These are phyloP conservation scores for Neofusicoccum sp. DNA, from an alignment of 2,329 filamentous ascomycete species.

Conservation along the genomic window DNA sequence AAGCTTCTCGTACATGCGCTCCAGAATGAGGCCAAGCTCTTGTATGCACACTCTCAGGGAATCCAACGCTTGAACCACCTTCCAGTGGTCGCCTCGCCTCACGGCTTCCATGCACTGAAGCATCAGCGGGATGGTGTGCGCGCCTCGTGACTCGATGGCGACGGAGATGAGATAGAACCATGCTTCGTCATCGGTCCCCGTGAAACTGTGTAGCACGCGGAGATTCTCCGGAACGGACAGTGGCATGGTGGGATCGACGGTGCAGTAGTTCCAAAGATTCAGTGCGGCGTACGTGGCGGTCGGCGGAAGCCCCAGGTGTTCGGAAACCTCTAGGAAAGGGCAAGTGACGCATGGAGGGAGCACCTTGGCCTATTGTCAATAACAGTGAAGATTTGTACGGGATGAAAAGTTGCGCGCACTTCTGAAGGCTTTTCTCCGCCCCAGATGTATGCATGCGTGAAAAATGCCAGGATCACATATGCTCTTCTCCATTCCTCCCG, in stretches of 20 bases:
- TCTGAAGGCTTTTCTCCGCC: constrained; percentile 67
- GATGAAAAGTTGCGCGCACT: constrained; percentile 43
- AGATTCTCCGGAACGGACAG: constrained; percentile 32
- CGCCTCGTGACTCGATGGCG: constrained; percentile 53
- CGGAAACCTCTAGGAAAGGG: constrained; percentile 29
- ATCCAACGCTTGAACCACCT: constrained; percentile 26
- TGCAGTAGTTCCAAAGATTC: constrained; percentile 35
- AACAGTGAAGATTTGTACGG: neutral
- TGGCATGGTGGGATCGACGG: constrained; percentile 21
- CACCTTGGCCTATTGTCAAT: constrained; percentile 21
- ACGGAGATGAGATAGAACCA: constrained; percentile 54
- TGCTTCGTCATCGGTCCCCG: constrained; percentile 35
- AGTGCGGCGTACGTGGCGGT: constrained; percentile 35
- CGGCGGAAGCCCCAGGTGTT: constrained; percentile 34
- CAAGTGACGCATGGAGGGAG: constrained; percentile 32
- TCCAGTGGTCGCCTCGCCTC: neutral
- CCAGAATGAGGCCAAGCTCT: constrained; percentile 41
- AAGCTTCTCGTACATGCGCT: constrained; percentile 53
- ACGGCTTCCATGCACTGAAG: constrained; percentile 49
- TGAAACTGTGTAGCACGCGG: constrained; percentile 30
- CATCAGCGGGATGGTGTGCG: constrained; percentile 45
- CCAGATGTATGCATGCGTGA: constrained; percentile 80
- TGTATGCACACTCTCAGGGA: constrained; percentile 39
- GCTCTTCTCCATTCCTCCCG: constrained; percentile 82
- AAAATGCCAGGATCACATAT: constrained; percentile 68